phyloP scores from a whole-genome alignment of 768 basidiomycete genomes.

The Cystobasidium onofrii region DNA sequence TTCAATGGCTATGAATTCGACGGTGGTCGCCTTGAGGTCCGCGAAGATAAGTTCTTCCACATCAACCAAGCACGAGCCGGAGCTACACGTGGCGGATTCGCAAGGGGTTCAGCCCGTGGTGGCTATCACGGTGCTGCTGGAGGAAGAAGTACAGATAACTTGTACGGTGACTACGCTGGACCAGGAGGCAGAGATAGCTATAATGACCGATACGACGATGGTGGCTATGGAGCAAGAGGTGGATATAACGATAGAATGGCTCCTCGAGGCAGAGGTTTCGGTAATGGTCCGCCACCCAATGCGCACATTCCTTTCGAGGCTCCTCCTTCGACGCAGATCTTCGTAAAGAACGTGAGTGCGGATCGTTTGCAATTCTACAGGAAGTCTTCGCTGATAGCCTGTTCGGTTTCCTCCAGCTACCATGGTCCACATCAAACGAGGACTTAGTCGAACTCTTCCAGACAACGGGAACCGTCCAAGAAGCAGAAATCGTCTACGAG shows the following conservation, averaged over 20 bases:
- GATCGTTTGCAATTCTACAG: background rate
- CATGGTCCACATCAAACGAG: constrained; percentile 98
- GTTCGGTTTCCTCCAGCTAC: too few species aligned
- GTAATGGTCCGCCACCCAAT: constrained; percentile 51
- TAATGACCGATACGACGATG: constrained; percentile 54
- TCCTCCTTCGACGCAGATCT: constrained; percentile 91
- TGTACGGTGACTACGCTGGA: constrained; percentile 20
- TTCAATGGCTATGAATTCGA: constrained; percentile 98
- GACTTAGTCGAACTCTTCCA: constrained; percentile 96
- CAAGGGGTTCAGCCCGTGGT: constrained; percentile 26
- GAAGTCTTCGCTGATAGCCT: too few species aligned
- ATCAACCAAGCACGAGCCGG: constrained; percentile 29
- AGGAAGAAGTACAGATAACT: constrained; percentile 8
- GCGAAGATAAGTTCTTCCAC: constrained; percentile 71
- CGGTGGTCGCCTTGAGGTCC: constrained; percentile 86
- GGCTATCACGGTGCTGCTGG: constrained; percentile 47
- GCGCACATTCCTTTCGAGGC: constrained; percentile 44
- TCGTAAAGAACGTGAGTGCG: constrained; percentile 87
- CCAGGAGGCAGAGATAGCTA: background rate
- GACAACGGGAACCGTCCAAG: constrained; percentile 88
- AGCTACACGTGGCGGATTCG: constrained; percentile 22
- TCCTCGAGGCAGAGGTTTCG: constrained; percentile 40
- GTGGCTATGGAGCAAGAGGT: constrained; percentile 45
- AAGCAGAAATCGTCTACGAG: constrained; percentile 90
- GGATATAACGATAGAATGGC: constrained; percentile 1